Percentiles rank a stretch among this genome's conserved stretches.
These are phyloP conservation scores for Phialophora macrospora DNA, from an alignment of 2,329 filamentous ascomycete genomes.

Conservation along the genomic window DNA sequence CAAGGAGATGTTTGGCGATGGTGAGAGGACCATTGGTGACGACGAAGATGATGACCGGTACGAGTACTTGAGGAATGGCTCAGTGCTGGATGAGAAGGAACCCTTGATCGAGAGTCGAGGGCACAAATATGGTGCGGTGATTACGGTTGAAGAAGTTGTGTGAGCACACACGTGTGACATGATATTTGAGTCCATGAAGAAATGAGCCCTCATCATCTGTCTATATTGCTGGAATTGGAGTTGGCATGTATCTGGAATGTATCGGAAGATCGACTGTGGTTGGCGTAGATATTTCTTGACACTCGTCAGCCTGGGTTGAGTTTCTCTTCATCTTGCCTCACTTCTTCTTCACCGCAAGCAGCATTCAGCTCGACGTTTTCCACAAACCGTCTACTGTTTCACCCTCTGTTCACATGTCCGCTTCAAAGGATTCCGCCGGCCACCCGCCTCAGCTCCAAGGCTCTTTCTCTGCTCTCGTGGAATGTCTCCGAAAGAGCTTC, in stretches of 20 bases:
- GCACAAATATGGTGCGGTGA: conserved; percentile 26
- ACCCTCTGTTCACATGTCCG: conserved; percentile 6
- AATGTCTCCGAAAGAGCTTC: conserved; percentile 21
- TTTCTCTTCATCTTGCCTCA: conserved; percentile 3
- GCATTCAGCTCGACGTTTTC: background rate
- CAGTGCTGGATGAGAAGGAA: conserved; percentile 29
- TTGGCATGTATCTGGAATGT: background rate
- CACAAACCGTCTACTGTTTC: background rate
- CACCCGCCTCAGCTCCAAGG: conserved; percentile 9
- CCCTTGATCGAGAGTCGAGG: conserved; percentile 28
- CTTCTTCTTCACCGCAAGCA: conserved; percentile 13
- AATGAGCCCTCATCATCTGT: background rate
- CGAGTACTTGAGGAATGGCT: background rate
- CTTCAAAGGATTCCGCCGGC: background rate
- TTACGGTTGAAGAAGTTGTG: conserved; percentile 22
- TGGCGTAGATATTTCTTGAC: background rate
- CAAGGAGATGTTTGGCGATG: conserved; percentile 77
- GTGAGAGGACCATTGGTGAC: conserved; percentile 66
- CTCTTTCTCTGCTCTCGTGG: conserved; percentile 26
- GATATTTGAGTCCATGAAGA: conserved; percentile 1
- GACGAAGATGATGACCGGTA: conserved; percentile 15
- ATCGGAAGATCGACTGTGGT: background rate
- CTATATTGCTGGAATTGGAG: background rate
- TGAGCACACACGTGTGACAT: conserved; percentile 11
- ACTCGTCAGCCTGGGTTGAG: background rate